Conservation (phyloP, 1,284 basidiomycete genomes). For the Cerioporus squamosus region DNA sequence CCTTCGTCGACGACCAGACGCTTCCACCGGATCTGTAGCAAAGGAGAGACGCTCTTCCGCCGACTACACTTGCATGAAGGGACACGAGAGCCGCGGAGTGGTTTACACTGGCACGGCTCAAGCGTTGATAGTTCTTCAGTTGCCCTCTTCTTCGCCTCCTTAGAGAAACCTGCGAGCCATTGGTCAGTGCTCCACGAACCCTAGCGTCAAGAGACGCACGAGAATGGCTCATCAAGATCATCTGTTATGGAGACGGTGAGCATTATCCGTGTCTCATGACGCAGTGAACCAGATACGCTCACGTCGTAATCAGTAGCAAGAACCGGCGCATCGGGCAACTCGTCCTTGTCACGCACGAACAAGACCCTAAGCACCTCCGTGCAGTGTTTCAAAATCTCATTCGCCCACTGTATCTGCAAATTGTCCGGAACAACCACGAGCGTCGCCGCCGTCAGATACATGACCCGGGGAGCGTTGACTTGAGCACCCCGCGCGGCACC, state of each 20-base stretch:
- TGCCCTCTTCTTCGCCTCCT: conserved; percentile 46
- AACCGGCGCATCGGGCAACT: conserved; percentile 55
- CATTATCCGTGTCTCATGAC: too few relatives aligned
- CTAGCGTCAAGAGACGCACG: conserved; percentile 42
- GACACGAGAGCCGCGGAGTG: conserved; percentile 48
- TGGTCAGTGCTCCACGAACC: not conserved
- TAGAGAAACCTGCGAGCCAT: conserved; percentile 35
- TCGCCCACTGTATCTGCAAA: conserved; percentile 79
- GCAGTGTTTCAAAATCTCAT: conserved; percentile 81
- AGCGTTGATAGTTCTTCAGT: conserved; percentile 44
- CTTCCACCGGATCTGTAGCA: conserved; percentile 84
- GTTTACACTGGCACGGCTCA: conserved; percentile 55
- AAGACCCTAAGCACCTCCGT: conserved; percentile 59
- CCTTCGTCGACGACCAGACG: conserved; percentile 90
- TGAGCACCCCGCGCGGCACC: conserved; percentile 33
- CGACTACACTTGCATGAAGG: conserved; percentile 61
- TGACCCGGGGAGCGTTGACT: conserved; percentile 46
- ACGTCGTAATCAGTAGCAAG: conserved; percentile 80
- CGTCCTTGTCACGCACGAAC: conserved; percentile 47
- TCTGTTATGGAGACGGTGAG: too few relatives aligned
- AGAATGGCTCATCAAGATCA: conserved; percentile 74
- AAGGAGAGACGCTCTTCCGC: conserved; percentile 53
- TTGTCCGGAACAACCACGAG: conserved; percentile 81
- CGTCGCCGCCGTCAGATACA: conserved; percentile 77
- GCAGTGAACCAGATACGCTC: conserved; percentile 36